A percentile compares a stretch with the other conserved stretches of the same genome.
phyloP scores from a whole-genome alignment of 2,329 filamentous ascomycete genomes.

The Chalara sp. region DNA sequence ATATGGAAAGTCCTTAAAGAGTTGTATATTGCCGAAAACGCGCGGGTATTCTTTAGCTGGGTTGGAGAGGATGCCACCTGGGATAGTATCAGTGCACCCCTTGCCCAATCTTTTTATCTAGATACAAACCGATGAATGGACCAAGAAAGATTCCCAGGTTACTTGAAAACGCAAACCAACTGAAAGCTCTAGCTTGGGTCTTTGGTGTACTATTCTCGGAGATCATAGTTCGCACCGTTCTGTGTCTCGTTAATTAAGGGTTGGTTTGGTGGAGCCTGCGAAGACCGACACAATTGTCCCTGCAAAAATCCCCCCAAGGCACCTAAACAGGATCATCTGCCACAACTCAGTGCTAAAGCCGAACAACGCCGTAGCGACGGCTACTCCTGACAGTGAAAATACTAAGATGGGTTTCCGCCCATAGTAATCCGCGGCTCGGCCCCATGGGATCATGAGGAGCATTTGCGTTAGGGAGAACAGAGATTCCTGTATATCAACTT shows the following conservation, averaged over 20 bases:
- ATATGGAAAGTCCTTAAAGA: constrained; percentile 61
- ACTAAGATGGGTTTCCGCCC: constrained; percentile 71
- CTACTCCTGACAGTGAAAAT: constrained; percentile 57
- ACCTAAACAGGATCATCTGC: constrained; percentile 71
- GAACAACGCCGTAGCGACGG: constrained; percentile 56
- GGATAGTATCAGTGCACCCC: not conserved
- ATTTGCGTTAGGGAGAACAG: constrained; percentile 72
- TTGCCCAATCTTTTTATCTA: constrained; percentile 31
- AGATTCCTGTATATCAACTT: constrained; percentile 37
- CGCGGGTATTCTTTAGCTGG: constrained; percentile 57
- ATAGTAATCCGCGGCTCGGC: constrained; percentile 56
- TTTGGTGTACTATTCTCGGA: constrained; percentile 62
- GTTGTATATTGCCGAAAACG: constrained; percentile 45
- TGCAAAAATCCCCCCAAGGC: constrained; percentile 65
- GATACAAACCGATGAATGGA: constrained; percentile 33
- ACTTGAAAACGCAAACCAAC: constrained; percentile 68
- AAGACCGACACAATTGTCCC: constrained; percentile 57
- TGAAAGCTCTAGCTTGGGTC: constrained; percentile 68
- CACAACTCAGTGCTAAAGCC: constrained; percentile 59
- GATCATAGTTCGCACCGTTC: constrained; percentile 67
- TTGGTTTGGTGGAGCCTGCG: not conserved
- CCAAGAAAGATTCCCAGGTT: constrained; percentile 72
- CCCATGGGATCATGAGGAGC: constrained; percentile 72
- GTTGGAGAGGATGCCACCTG: constrained; percentile 61
- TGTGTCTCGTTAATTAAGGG: constrained; percentile 1